Evolutionary conservation across 2,329 filamentous ascomycete species (phyloP), one percentile per base, ranked within the genome.

Genomic region (Plenodomus tracheiphilus): DNA sequence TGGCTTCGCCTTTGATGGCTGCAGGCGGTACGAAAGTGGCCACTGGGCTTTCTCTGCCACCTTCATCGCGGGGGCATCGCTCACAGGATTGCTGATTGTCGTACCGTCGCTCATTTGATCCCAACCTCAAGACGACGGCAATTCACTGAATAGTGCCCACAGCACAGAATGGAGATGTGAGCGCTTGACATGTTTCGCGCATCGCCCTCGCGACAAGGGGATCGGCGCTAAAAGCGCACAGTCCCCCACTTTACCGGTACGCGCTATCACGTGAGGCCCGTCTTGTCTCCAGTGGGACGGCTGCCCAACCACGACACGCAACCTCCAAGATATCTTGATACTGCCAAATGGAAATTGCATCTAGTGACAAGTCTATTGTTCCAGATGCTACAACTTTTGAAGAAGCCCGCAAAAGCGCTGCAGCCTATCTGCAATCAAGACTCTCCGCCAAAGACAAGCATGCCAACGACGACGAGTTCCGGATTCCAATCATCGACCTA

Each of bases 401-500:
- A 37, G 71, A 74, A 59, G 70, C 71, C 46, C 62, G 61, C n/a
- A 55, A 57, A 16, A 67, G 65, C 5, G 65, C 69, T 4, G 67
- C 63, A 21, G 64, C 67, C n/a, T 74, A 74, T 44, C 55, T 74
- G 2, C 63, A 71, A 46, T 62, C 66, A 3, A 62, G 71, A 16
- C 63, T 73, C 10, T 60, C 53, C 4, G 45, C 43, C 4, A 57
- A 54, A 39, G 41, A 46, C 5, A 39, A 45, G 9, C 16, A 7
- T 8, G 13, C 43, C 8, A 46, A 48, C 18, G 59, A 68, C 20
- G 36, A 49, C 13, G 47, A 56, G 10, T 75, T 74, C 49, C 54
- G 57, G 13, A 67, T 75, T 13, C 74, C 73, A 2, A 56, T 69
- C 6, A 73, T 76, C 36, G 66, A 75, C 42, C 64, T 75, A 11